Base-by-base conservation (phyloP, 2,329 filamentous ascomycete species). In the Diaporthe vaccinii region DNA sequence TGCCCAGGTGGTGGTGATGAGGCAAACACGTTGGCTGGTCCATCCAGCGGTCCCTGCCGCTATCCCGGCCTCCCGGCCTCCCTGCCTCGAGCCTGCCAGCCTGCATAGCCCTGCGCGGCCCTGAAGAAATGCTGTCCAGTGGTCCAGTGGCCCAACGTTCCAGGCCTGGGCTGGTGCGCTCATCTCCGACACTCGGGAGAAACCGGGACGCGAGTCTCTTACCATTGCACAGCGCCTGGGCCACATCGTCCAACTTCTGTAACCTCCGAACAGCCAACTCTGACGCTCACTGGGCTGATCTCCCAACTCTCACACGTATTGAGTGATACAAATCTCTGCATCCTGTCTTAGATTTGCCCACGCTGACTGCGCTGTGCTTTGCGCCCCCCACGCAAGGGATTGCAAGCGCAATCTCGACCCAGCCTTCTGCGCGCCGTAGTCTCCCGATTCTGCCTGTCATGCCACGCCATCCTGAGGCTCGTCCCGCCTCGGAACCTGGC, bases 111-210 rank as follows among this genome's bases (percentile, higher is more conserved):
- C 59, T 49, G 55, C 55, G 9, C 12, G 10, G 59, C 59, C 36
- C 59, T 62, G 59, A 62, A 41, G 41, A 34, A 65, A 65, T 49
- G 41, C 61, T 65, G 61, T 65, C 59, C 59, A 46, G 61, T 46
- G 61, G 61, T 49, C 17, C 25, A 65, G 61, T 25, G 14, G 51
- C 6, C 25, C 25, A 20, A 20, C 25, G 55, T 39, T 72, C 69
- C 41, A 72, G 69, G 69, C 41, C 69, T 15, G 41, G 46, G 22
- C 44, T 41, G 70, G 28, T 41, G 68, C 58, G 71, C 71, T 73
- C 68, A 78, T 79, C 75, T 74, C 41, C 71, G 65, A 44, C 9
- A 2, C 41, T 28, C 75, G 75, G 75, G 75, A 74, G 39, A 74
- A 74, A 46, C 58, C 75, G 75, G 75, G 46, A 65, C 53, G 53